Base-by-base conservation (phyloP, 2,329 filamentous ascomycete species). In the Cladosporium phlei region DNA sequence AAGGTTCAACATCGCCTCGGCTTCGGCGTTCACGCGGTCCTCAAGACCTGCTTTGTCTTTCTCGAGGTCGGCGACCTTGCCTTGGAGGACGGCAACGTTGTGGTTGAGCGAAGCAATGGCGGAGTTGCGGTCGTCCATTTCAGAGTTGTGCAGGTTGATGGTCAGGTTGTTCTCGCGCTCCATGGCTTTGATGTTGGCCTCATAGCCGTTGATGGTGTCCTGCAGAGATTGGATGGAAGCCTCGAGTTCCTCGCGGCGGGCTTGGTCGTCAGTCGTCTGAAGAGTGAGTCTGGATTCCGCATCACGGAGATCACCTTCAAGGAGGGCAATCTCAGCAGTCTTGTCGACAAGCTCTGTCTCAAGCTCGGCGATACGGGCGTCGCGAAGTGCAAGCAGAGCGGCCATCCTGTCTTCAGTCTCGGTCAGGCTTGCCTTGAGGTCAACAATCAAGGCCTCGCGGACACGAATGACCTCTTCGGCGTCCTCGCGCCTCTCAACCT, bases 401-500 rank as follows among this genome's bases (percentile, higher is more conserved):
- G 46, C 50, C 58, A 63, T 63, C 25, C 54, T 39, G 24, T 51
- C 17, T 30, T 66, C 60, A 12, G 61, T 28, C 8, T 66, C 59
- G 2, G 56, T 53, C 4, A 73, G 60, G 35, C 67, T 59, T 3
- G 54, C 44, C 45, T 69, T 55, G 3, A 72, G 55, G 12, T 66
- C 54, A 7, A 57, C 49, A 33, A 71, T 65, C 4, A 62, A 59
- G 28, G 55, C 56, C 21, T 64, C 60, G 35, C 66, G 59, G 21
- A 64, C 53, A n/a, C 58, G 55, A 19, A 64, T 56, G 5, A 64
- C 54, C 4, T 61, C 57, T 48, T 73, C 68, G 2, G 65, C 66
- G 10, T 49, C 52, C 42, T 67, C 60, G n/a, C 69, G 66, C 16
- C 61, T 60, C 14, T 61, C 55, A 11, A 63, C 59, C 53, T 74